Conservation (phyloP, 106 monocot genomes). For the Platanthera guangdongensis region DNA sequence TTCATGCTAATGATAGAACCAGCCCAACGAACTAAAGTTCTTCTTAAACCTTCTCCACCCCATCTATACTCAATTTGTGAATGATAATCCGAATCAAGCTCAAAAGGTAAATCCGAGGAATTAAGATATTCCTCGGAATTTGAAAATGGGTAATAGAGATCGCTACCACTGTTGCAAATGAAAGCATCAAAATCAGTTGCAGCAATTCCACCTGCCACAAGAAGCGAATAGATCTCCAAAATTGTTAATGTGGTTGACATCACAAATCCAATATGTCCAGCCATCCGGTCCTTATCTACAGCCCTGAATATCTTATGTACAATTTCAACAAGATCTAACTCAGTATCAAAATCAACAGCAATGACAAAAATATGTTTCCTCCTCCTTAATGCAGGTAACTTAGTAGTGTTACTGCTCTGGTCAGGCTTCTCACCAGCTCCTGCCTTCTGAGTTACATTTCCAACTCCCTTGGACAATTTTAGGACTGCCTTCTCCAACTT, state of each 20-base stretch:
- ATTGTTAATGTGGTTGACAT: constrained; percentile 73
- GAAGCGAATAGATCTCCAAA: constrained; percentile 58
- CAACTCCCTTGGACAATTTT: constrained; percentile 43
- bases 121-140: constrained; percentile 47
- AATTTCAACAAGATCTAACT: constrained; percentile 36
- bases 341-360: constrained; percentile 57
- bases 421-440: constrained; percentile 39
- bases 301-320: constrained; percentile 48
- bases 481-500: constrained; percentile 38
- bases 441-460: constrained; percentile 29
- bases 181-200: constrained; percentile 91
- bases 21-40: constrained; percentile 89
- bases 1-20: constrained; percentile 48
- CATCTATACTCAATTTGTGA: constrained; percentile 92
- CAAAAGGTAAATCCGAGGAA: constrained; percentile 63
- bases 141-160: constrained; percentile 77
- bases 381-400: constrained; percentile 58
- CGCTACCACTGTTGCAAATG: constrained; percentile 91
- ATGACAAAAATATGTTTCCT: constrained; percentile 77
- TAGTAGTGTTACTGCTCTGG: constrained; percentile 24
- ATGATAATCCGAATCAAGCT: constrained; percentile 79
- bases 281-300: constrained; percentile 23
- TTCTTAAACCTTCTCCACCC: constrained; percentile 94
- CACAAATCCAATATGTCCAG: constrained; percentile 62
- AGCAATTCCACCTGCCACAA: constrained; percentile 44